Evolutionary conservation across 2,329 filamentous ascomycete species (phyloP), one percentile per base, ranked within the genome.

Genomic region (Hypoxylon rubiginosum): DNA sequence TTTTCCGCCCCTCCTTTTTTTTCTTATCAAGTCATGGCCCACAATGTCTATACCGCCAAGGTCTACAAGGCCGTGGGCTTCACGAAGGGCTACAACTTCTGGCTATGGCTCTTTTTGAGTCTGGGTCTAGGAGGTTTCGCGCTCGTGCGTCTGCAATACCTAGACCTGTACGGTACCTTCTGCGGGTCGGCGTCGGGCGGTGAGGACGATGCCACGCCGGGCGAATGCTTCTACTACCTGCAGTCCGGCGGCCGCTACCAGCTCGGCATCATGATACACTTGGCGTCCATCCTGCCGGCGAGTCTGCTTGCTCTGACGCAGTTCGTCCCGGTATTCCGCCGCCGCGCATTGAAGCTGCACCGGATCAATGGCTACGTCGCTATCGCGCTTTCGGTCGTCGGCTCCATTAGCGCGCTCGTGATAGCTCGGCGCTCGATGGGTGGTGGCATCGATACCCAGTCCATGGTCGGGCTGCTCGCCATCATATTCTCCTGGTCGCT

Each of bases 311-410:
- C 78, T 5, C 77, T 80, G 54, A 74, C 84, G 21, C 85, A 86
- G 75, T 86, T 87, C 68, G 72, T 85, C 1, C 85, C 85, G 0
- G 67, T 73, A 3, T 75, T 85, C 30, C 79, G 83, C 1, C 81
- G 86, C 68, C 84, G 81, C 68, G 71, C 77, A 55, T 77, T 88
- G 1, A 63, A 86, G 1, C 74, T 90, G 21, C 89, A 91, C 72
- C 84, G 88, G 0, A 81, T 91, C 59, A 87, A 84, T 56, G 89
- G 89, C 1, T 90, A 90, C 65, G 36, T 85, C 4, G 74, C 88
- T 56, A 62, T 87, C 0, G 58, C 86, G 0, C 77, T 91, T 0
- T 78, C 84, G 1, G 28, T 84, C 0, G 58, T 84, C 3, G 78
- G 79, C 13, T 83, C 83, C 2, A 78, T 79, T 0, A 85, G 84